Percentiles rank a stretch among this genome's conserved stretches.
phyloP scores from a whole-genome alignment of 768 basidiomycete genomes.

The Tulasnella sp. region DNA sequence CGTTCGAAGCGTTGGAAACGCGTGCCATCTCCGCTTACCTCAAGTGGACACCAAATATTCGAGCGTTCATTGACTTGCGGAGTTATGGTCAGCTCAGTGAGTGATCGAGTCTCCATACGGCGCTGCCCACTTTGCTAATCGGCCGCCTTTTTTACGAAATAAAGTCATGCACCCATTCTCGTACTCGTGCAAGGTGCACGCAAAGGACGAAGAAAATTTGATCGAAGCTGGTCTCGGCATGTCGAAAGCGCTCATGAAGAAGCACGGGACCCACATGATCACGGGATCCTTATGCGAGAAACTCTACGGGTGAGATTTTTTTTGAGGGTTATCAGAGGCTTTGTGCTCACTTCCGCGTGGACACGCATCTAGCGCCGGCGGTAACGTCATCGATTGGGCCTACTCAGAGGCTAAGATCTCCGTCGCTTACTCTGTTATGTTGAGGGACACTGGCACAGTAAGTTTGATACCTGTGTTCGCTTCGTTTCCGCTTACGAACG shows the following conservation, averaged over 20 bases:
- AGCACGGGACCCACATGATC: slow-evolving; percentile 52
- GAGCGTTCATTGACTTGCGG: slow-evolving; percentile 65
- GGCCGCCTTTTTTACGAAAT: slow-evolving; percentile 1
- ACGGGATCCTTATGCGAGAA: slow-evolving; percentile 42
- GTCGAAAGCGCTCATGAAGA: slow-evolving; percentile 45
- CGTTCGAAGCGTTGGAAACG: slow-evolving; percentile 72
- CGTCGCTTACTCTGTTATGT: slow-evolving; percentile 55
- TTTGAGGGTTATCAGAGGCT: no score
- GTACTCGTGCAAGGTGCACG: slow-evolving; percentile 52
- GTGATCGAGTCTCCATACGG: slow-evolving; percentile 28
- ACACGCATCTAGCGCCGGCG: slow-evolving; percentile 38
- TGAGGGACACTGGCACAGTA: slow-evolving; percentile 65
- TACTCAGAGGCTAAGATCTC: slow-evolving; percentile 50
- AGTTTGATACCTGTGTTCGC: slow-evolving; percentile 27
- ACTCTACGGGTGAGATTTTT: slow-evolving; percentile 35
- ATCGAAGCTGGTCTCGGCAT: slow-evolving; percentile 65
- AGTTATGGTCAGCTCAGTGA: slow-evolving; percentile 78
- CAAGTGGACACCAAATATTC: slow-evolving; percentile 37
- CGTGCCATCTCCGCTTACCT: slow-evolving; percentile 67
- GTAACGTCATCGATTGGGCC: slow-evolving; percentile 61
- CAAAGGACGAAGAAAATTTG: slow-evolving; percentile 67
- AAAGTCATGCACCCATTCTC: slow-evolving; percentile 48
- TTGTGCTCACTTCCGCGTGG: neutral
- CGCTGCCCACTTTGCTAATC: neutral
- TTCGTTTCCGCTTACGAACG: slow-evolving; percentile 6